Conservation (phyloP, 495 filamentous ascomycete genomes). For the Penicillium canescens region DNA sequence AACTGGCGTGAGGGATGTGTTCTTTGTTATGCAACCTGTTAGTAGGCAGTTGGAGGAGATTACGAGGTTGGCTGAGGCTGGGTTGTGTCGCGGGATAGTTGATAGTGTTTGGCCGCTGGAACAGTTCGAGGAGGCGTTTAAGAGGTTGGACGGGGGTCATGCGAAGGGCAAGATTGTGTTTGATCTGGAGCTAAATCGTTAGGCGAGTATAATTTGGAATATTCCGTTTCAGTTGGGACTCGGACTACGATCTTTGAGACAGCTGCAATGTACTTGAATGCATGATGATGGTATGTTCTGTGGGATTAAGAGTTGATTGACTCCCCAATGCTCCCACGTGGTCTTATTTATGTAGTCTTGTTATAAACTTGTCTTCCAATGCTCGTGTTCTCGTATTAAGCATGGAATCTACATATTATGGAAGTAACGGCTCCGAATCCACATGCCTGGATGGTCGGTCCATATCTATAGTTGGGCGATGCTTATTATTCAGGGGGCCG, state of each 20-base stretch:
- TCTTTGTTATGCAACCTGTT: slow-evolving; percentile 47
- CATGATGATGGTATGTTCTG: too few species aligned
- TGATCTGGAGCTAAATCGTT: slow-evolving; percentile 18
- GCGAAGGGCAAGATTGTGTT: slow-evolving; percentile 45
- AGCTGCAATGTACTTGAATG: too few species aligned
- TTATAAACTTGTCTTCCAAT: too few species aligned
- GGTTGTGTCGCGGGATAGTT: slow-evolving; percentile 35
- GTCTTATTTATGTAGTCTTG: too few species aligned
- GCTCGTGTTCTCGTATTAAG: not conserved
- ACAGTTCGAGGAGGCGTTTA: slow-evolving; percentile 44
- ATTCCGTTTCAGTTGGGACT: not conserved
- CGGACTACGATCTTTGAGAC: too few species aligned
- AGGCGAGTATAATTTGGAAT: not conserved
- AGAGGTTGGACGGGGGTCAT: slow-evolving; percentile 43
- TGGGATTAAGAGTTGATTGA: too few species aligned
- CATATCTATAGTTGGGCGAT: not conserved
- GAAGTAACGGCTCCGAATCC: not conserved
- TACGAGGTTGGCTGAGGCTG: slow-evolving; percentile 42
- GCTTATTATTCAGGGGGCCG: not conserved
- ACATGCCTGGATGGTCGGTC: not conserved
- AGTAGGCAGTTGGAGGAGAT: slow-evolving; percentile 42
- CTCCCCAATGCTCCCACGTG: too few species aligned
- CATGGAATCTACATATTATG: not conserved
- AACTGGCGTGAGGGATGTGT: slow-evolving; percentile 33
- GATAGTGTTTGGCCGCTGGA: slow-evolving; percentile 52